Base-by-base conservation (phyloP, 495 filamentous ascomycete genomes). In the Xylaria flabelliformis region DNA sequence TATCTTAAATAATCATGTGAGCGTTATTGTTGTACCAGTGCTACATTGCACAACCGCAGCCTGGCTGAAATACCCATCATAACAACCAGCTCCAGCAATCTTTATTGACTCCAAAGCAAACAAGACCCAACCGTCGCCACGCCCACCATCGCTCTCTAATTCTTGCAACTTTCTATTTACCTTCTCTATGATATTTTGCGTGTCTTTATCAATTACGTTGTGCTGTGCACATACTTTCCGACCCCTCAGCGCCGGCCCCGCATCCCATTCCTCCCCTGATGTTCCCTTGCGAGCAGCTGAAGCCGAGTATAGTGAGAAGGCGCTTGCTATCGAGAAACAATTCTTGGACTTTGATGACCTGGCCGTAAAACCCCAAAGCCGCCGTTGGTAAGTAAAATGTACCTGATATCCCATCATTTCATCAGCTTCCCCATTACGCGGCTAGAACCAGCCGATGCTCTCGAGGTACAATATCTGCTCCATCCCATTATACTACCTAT, bases 381-480 rank as follows among this genome's bases (percentile, higher is more conserved):
- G 9, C 34, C 17, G 8, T 32, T 9, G 64, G 64, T 66, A 53
- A 66, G 53, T 56, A 13, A 56, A 5, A 2, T 56, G 15, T 56
- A 56, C 53, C 53, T 56, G 24, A 26, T 24, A 9, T 26, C 13
- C 12, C 24, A 4, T 55, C 10, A 26, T 56, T 15, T 17, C 13
- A 56, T 32, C 24, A 17, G 13, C 53, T 63, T 42, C 39, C 39
- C 26, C n/a, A 42, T 24, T 42, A 15, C 34, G 15, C 56, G 0
- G 17, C 56, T 8, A 59, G 17, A n/a, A 59, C 56, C 26, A 59
- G 56, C 55, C 6, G 29, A 13, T 59, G 56, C 56, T 59, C n/a
- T 59, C 41, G 13, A 42, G 26, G 62, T 41, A 29, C 62, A 12
- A 12, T 32, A 41, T 46, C 39, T 24, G 7, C 24, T 8, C 36